Evolutionary conservation across 2,329 filamentous ascomycete species (phyloP), one percentile per base, ranked within the genome.

Genomic region (Hypoxylon sp.): DNA sequence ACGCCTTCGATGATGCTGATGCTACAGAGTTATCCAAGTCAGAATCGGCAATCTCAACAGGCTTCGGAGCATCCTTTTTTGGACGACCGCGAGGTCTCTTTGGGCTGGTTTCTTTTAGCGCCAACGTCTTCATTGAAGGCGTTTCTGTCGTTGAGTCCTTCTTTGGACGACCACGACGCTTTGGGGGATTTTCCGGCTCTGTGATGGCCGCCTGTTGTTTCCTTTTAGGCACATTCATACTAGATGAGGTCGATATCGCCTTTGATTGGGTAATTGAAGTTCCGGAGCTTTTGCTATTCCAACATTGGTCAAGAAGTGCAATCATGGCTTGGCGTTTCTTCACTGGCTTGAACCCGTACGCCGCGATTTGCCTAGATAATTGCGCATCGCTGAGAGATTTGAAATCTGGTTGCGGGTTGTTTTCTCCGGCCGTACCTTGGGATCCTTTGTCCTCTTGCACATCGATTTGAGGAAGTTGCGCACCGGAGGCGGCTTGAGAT

Each of bases 271-370:
- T 34, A 1, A 46, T 45, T 6, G 68, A 55, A 32, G 56, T n/a
- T 21, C 64, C 48, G 56, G 50, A 71, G 19, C 83, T 78, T 74
- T 88, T 88, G 61, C 87, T 88, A 69, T 85, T 79, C 90, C 91
- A 94, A 75, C 92, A 94, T 73, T 88, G 86, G 54, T 91, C 81
- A 11, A 94, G 80, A 9, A 93, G 77, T 1, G 87, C 81, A 65
- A 94, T 88, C 89, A 92, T 93, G 7, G 87, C 87, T 51, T 85
- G 82, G 16, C 91, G 84, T 59, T 82, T 87, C 74, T 89, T 92
- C 29, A 94, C 81, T 0, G 89, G 81, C 74, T 94, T 94, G 78
- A 94, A 94, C 0, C 90, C 90, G 72, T 88, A 93, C 0, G 82
- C 81, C 4, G 84, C 80, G 46, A 94, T 80, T 72, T 90, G 84